Base-by-base conservation (phyloP, 805 yeast genomes). In the Limtongozyma cylindracea region DNA sequence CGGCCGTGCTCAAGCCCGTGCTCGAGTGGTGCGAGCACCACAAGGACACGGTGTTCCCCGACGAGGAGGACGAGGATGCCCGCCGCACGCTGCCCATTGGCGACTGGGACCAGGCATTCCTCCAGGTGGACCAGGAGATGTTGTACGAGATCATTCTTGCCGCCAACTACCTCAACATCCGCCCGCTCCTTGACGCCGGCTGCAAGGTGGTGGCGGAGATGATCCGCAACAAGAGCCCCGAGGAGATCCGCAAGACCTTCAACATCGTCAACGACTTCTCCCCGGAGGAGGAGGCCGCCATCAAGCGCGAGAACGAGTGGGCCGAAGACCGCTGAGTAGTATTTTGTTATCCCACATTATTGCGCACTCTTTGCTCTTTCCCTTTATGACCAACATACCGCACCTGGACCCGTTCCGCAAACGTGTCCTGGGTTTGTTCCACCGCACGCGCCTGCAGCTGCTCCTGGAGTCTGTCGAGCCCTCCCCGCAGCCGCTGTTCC, bases 1-100 rank as follows among this genome's bases (percentile, higher is more conserved):
- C 91, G 7, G 67, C 72, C 10, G 92, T 84, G 11, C 56, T 84
- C 47, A 65, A 72, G 42, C 78, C 80, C 40, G 84, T 84, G n/a
- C 54, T 84, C 24, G 93, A 84, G 41, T 84, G 94, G 91, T 80
- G 94, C 36, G 91, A 76, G 38, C 88, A 84, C 43, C 94, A 84
- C 53, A 73, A 70, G 43, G 80, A 76, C 39, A 61, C 73, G 7
- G 54, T 53, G 11, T 69, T 69, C 45, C 74, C 76, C 11, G 78
- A 68, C 29, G 82, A 70, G 24, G 77, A 65, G 26, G 93, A 77
- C 30, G 82, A 72, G 24, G 91, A 77, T 32, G 61, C 76, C 12
- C 66, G 73, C 41, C 76, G 74, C 39, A 59, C 84, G n/a, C 78
- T 80, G 2, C 94, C 92, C 3, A 78, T 84, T 23, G 84, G 73